These are phyloP conservation scores for Raddia distichophylla DNA, from an alignment of 176 grass and related monocot species.

Conservation along the genomic window DNA sequence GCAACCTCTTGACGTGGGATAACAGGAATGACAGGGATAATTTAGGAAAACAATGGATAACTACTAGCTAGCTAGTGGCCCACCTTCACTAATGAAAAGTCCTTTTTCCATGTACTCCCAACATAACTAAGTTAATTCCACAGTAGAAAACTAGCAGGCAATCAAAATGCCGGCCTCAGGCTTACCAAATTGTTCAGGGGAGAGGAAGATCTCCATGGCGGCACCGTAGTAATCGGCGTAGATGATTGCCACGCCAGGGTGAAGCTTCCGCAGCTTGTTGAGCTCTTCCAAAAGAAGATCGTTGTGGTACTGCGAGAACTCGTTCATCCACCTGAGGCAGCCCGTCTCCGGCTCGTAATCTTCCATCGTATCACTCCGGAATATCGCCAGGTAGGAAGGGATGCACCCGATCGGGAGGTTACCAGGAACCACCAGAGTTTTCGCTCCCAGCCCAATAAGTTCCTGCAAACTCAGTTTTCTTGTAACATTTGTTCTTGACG, in stretches of 20 bases:
- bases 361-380: slow-evolving; percentile 57
- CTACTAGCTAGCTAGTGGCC: too few relatives aligned
- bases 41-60: too few relatives aligned
- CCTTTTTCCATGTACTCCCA: too few relatives aligned
- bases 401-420: slow-evolving; percentile 89
- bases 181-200: slow-evolving; percentile 69
- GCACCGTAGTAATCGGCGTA: slow-evolving; percentile 84
- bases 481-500: slow-evolving; percentile 3
- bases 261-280: slow-evolving; percentile 47
- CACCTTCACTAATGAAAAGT: too few relatives aligned
- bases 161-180: neutral
- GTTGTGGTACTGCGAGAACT: slow-evolving; percentile 82
- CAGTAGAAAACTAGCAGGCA: neutral
- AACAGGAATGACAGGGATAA: too few relatives aligned
- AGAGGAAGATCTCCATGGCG: slow-evolving; percentile 63
- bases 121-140: too few relatives aligned
- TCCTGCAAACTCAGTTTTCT: slow-evolving; percentile 51
- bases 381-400: slow-evolving; percentile 62
- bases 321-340: slow-evolving; percentile 78
- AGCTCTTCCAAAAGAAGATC: slow-evolving; percentile 55
- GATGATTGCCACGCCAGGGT: slow-evolving; percentile 60
- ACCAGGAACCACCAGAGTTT: slow-evolving; percentile 75
- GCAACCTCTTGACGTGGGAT: too few relatives aligned
- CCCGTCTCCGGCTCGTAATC: slow-evolving; percentile 81
- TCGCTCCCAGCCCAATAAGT: slow-evolving; percentile 73